Conservation (phyloP, 2,329 filamentous ascomycete genomes). For the Exserohilum rostratum region DNA sequence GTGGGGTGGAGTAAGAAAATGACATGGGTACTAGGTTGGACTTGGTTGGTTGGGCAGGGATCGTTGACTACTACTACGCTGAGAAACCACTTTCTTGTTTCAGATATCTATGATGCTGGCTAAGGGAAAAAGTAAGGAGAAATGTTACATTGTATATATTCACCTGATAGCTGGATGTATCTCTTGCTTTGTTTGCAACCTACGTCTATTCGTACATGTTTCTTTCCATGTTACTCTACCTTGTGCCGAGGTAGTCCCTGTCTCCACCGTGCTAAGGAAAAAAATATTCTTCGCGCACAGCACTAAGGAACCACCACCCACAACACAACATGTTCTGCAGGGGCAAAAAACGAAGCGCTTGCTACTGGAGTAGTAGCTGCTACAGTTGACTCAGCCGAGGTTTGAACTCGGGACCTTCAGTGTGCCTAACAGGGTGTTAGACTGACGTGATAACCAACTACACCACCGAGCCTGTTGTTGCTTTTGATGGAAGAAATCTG, state of each 20-base stretch:
- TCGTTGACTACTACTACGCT: too few species aligned
- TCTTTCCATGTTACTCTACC: background rate
- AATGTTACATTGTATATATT: background rate
- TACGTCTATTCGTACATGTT: background rate
- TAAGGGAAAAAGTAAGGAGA: background rate
- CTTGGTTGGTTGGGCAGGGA: too few species aligned
- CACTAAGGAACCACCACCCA: background rate
- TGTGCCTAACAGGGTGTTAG: conserved; percentile 43
- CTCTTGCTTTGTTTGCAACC: background rate
- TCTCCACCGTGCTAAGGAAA: background rate
- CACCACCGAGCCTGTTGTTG: conserved; percentile 44
- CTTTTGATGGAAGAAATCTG: background rate
- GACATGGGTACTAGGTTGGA: too few species aligned
- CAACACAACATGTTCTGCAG: background rate
- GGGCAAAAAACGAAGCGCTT: background rate
- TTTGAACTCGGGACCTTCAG: conserved; percentile 26
- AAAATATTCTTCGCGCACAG: background rate
- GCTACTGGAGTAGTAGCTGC: background rate
- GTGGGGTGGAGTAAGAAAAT: background rate
- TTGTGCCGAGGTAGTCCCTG: background rate
- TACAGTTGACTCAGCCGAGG: conserved; percentile 21
- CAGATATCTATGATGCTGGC: background rate
- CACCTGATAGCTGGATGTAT: background rate
- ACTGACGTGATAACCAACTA: conserved; percentile 58
- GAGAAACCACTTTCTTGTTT: too few species aligned